Evolutionary conservation across 176 grass and related monocot genomes (phyloP).

Genomic region (Leersia perrieri): DNA sequence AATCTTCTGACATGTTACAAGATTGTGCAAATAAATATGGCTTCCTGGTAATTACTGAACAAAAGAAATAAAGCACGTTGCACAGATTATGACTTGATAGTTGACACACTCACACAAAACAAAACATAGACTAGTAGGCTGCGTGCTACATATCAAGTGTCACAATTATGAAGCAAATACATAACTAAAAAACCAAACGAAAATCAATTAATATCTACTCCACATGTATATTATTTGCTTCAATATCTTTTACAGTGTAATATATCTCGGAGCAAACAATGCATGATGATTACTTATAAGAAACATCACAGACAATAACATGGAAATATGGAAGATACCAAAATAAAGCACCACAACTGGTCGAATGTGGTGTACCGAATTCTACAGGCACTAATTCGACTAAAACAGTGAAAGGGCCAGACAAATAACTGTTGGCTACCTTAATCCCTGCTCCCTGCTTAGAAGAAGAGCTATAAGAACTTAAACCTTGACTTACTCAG

Average conservation of each 20-base stretch:
- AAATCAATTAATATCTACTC: neutral
- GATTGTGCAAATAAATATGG: neutral
- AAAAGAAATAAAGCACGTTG: constrained; percentile 6
- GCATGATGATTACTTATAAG: neutral
- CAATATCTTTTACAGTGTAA: neutral
- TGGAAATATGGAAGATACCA: neutral
- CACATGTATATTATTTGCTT: neutral
- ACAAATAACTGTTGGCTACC: neutral
- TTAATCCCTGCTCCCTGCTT: neutral
- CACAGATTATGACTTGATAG: no score
- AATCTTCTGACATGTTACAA: neutral
- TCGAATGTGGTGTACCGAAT: neutral
- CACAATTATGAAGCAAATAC: no score
- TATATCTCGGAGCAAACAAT: neutral
- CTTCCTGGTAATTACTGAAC: neutral
- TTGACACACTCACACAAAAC: no score
- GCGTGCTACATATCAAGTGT: no score
- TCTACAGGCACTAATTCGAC: neutral
- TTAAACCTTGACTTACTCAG: neutral
- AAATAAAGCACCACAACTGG: neutral
- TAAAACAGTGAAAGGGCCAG: neutral
- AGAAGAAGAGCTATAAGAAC: neutral
- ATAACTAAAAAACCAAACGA: neutral
- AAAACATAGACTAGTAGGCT: no score
- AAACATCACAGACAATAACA: neutral